Percentiles rank a stretch among this genome's conserved stretches.
These are phyloP conservation scores for Nicotiana undulata DNA, from an alignment of 257 asterid species.

Conservation along the genomic window DNA sequence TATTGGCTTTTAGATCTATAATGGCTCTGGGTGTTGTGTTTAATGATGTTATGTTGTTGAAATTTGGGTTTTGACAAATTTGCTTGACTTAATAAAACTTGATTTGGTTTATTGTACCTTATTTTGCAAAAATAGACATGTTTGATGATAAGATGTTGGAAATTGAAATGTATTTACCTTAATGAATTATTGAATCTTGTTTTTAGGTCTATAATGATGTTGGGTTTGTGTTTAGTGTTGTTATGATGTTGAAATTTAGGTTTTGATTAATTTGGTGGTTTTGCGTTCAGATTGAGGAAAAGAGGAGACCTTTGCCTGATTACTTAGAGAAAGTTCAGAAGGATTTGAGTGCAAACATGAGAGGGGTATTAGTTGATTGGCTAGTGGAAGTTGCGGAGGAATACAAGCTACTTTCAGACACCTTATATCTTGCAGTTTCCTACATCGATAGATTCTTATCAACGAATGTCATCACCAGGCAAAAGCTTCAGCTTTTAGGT, in stretches of 20 bases:
- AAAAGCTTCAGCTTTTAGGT: slow-evolving; percentile 85
- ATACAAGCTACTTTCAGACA: slow-evolving; percentile 74
- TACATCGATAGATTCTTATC: slow-evolving; percentile 73
- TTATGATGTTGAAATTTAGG: neutral
- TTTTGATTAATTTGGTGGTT: neutral
- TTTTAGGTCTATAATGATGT: neutral
- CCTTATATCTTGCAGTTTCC: slow-evolving; percentile 54
- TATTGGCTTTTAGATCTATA: neutral
- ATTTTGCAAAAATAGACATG: neutral
- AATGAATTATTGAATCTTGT: neutral
- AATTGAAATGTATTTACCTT: too few relatives aligned
- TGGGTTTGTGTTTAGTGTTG: neutral
- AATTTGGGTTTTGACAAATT: neutral
- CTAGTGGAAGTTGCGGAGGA: slow-evolving; percentile 89
- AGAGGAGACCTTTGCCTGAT: slow-evolving; percentile 50
- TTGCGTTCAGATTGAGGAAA: slow-evolving; percentile 43
- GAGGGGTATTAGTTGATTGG: slow-evolving; percentile 89
- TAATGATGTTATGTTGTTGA: neutral
- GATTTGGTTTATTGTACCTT: neutral
- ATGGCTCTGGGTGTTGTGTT: neutral
- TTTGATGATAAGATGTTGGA: neutral
- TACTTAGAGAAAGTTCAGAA: slow-evolving; percentile 56
- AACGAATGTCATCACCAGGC: slow-evolving; percentile 30
- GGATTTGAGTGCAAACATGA: slow-evolving; percentile 76
- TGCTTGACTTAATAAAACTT: neutral